Base-by-base conservation (phyloP, 352 stramenopile genomes). In the Globisporangium middletonii region DNA sequence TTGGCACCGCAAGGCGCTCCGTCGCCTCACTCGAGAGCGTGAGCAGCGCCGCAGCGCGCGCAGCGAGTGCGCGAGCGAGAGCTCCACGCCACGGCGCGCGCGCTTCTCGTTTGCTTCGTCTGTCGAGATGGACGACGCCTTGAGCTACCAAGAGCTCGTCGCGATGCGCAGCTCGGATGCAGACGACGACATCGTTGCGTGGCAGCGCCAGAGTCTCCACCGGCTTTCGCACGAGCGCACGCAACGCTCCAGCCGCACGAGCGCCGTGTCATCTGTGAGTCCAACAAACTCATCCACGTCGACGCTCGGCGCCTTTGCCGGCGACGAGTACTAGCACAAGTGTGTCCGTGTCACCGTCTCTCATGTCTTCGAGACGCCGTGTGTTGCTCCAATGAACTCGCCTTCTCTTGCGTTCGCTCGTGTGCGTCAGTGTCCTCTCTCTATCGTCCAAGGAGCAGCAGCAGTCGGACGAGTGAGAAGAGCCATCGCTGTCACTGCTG, bases 1-100 rank as follows among this genome's bases (percentile, higher is more conserved):
- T 27, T 83, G 69, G 68, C 68, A 77, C 47, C 62, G 60, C 26
- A 53, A 62, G 4, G 68, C 76, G 18, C 59, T 90, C 15, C 68
- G 59, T 8, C 61, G 57, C n/a, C 63, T 88, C 1, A 67, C 70
- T 33, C 57, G 66, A 43, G 64, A 77, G 30, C 77, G 72, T 8
- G 45, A 82, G 53, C 63, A 67, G 51, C 68, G 46, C 47, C 30
- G 19, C 44, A 46, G 43, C n/a, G 56, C 51, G 16, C 47, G 46
- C 28, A 46, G 19, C 1, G 16, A 23, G 26, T 55, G 43, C 7
- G 23, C 49, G 44, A 41, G 58, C 18, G 19, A 41, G 26, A 49
- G 50, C 50, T 48, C 19, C 13, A n/a, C 37, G 11, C 41, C 8
- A 27, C 48, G 12, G 15, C 42, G 28, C 13, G 18, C 56, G 18